These are phyloP conservation scores for Endocalyx cinctus DNA, from an alignment of 2,329 filamentous ascomycete species.

Conservation along the genomic window DNA sequence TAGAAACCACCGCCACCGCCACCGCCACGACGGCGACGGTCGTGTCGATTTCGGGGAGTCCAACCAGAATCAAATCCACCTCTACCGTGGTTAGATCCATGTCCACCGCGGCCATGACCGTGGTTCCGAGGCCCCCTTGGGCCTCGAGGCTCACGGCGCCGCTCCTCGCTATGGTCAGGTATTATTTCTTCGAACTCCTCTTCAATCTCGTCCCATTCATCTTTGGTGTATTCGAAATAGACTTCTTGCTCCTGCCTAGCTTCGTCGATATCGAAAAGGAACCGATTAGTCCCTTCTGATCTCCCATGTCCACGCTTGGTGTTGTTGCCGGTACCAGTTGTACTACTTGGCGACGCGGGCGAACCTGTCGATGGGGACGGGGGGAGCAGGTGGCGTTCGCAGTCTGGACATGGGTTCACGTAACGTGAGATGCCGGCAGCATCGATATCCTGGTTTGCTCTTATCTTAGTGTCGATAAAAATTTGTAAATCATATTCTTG, in stretches of 20 bases:
- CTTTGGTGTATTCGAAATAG: constrained; percentile 64
- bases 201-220: constrained; percentile 73
- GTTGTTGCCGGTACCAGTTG: constrained; percentile 23
- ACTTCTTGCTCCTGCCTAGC: constrained; percentile 66
- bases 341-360: constrained; percentile 35
- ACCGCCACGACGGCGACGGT: constrained; percentile 19
- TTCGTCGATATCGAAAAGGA: constrained; percentile 77
- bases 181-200: constrained; percentile 69
- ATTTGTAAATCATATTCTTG: constrained; percentile 66
- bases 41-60: constrained; percentile 21
- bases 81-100: constrained; percentile 11
- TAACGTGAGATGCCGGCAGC: constrained; percentile 58
- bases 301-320: constrained; percentile 29
- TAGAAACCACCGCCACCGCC: too few species aligned
- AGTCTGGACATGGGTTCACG: constrained; percentile 53
- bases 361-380: constrained; percentile 31
- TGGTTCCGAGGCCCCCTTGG: constrained; percentile 15
- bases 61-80: constrained; percentile 22
- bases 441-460: constrained; percentile 77
- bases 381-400: constrained; percentile 35
- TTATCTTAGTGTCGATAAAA: constrained; percentile 83
- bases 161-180: constrained; percentile 16
- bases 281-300: constrained; percentile 72
- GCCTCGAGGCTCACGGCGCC: constrained; percentile 17
- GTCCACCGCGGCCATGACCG: constrained; percentile 16